Base-by-base conservation (phyloP, 495 filamentous ascomycete species). In the Bacidia rubella region DNA sequence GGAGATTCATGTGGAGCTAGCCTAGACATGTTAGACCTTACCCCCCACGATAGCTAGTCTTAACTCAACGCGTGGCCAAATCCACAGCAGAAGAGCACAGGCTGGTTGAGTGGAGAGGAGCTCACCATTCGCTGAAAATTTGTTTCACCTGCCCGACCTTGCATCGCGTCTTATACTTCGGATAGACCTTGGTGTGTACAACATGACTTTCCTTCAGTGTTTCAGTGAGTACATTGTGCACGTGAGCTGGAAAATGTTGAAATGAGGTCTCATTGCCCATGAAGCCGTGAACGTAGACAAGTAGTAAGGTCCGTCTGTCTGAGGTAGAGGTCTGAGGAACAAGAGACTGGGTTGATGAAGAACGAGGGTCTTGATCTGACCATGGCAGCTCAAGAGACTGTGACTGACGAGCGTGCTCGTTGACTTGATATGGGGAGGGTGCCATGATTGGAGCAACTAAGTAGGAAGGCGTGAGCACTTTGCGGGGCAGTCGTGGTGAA, bases 251-350 rank as follows among this genome's bases (percentile, higher is more conserved):
- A 56, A 95, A 90, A 24, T 80, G 82, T 54, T 83, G 80, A 60
- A 97, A 97, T 56, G 84, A 90, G 15, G 81, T 82, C 66, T 93
- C 87, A 46, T 84, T 83, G 24, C 90, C 90, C 78, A 89, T 86
- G 69, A 95, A 96, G 41, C 90, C 90, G 68, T 95, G 89, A 59
- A 97, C 81, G 62, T 87, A 95, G 21, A 97, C 67, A 10, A 95
- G 58, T 1, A 97, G 71, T 11, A 97, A 70, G 25, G 68, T 83
- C 52, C 89, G 62, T 52, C 62, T 69, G n/a, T 46, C 54, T 21
- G 65, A 25, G 15, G 63, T 65, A 11, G 66, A 65, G 4, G 68
- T 60, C 15, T 73, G 68, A 0, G 80, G 75, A 9, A 73, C 65
- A 46, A 85, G 66, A 4, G 81, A 85, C 53, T 84, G 79, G 2